Base-by-base conservation (phyloP, 2,329 filamentous ascomycete species). In the Knoxdaviesia capensis region DNA sequence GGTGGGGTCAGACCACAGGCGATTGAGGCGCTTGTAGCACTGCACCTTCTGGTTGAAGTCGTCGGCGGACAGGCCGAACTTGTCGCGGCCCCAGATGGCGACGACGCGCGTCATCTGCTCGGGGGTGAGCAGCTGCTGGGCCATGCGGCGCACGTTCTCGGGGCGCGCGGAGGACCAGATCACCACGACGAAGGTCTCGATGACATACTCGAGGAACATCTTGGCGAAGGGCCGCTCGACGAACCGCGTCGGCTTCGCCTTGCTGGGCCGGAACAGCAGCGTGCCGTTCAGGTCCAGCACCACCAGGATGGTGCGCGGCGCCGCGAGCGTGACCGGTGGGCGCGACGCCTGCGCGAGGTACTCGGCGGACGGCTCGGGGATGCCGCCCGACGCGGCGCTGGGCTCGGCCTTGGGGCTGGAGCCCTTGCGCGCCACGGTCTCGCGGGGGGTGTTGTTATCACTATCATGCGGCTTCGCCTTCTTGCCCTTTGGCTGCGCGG, bases 201-300 rank as follows among this genome's bases (percentile, higher is more conserved):
- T 68, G 49, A 87, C 71, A 56, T 86, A 84, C 31, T 67, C 53
- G 4, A 96, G 61, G 56, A 98, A 94, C 0, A 61, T 49, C 3
- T 62, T 51, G 1, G 90, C 69, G 48, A 77, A 67, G 0, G 82
- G 82, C 1, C 90, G 79, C 48, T 68, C 60, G 37, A 75, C 59
- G 54, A 86, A 82, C 36, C 57, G 55, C 7, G 63, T 67, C 6
- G 60, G 58, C 1, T 52, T 53, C 4, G 59, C 52, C 38, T 64
- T 63, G 41, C 64, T 65, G 6, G 75, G 77, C 5, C 90, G 80
- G 59, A 72, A 68, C 34, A 96, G 69, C 1, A 98, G 68, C 0
- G 88, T 94, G 47, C 90, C 90, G 57, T 96, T 98, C 34, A 98
- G 71, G 59, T 98, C 90, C 47, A 96, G 72, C 39, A 96, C 72